Evolutionary conservation across 352 stramenopile species (phyloP), one percentile per base, ranked within the genome.

Genomic region (Blastocystis sp.): DNA sequence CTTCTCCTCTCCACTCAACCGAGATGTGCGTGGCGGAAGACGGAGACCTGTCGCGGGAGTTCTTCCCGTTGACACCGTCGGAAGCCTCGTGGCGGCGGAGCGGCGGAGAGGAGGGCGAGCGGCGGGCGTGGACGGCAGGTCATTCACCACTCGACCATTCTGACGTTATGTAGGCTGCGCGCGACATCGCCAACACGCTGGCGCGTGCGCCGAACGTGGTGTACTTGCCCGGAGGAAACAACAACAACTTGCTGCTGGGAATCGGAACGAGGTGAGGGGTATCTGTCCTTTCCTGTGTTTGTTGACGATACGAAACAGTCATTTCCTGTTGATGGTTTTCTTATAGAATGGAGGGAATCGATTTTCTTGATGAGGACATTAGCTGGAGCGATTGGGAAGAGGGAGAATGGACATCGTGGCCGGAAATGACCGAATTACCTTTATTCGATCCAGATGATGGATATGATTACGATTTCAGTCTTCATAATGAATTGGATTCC

Each of bases 111-210:
- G 24, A 29, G 14, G 21, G 8, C 29, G 54, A 6, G 29, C 21
- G 9, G 21, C 29, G 54, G 11, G 7, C 8, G 14, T 38, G 59
- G 38, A 24, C 38, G 8, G 32, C 59, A 38, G 59, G 59, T 8
- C 59, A 71, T 71, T 71, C 59, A 71, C 4, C 8, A 38, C 59
- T 44, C 32, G 46, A 21, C 14, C 59, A 71, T 29, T 38, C 59
- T 71, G 4, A 71, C 38, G n/a, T 29, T 78, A 9, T 78, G 24
- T 78, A 78, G 89, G 96, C 97, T 16, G 96, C 97, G n/a, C 97
- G 96, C 87, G 96, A 99, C 89, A 98, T 99, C 88, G 97, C 97
- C 4, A 92, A 93, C 89, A 98, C 96, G 49, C 91, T 99, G 38
- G 93, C 96, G 64, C 94, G 93, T 88, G 96, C 93, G 71, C 93